Base-by-base conservation (phyloP, 1,139 yeast species). In the Kurtzmaniella quercitrusa region DNA sequence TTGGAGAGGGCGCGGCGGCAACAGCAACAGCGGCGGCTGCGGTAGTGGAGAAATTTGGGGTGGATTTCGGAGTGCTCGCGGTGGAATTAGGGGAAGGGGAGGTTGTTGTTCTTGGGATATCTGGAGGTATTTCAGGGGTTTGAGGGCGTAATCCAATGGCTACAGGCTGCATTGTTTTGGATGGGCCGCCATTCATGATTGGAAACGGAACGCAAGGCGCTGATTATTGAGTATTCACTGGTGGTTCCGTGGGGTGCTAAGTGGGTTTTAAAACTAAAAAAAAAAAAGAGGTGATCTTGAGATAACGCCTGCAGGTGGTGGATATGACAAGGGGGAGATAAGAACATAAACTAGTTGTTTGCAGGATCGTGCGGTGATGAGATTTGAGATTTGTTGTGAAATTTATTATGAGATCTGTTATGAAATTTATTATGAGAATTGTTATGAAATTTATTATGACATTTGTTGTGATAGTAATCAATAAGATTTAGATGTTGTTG, bases 31-130 rank as follows among this genome's bases (percentile, higher is more conserved):
- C 6, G 9, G n/a, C 9, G 36, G 17, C 17, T 12, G n/a, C n/a
- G 30, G 28, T 20, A 30, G 26, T 16, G 23, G 28, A 36, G 30
- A 36, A 21, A 36, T 20, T 20, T 36, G 34, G 34, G 18, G 34
- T 30, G 18, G 34, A 30, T 30, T 30, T 30, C 18, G 34, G 34
- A 16, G 34, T 30, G 34, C 17, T 30, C 18, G 34, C 34, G 4
- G 34, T 3, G 8, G 34, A 14, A 14, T 12, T 30, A 14, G 34
- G 34, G 18, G 34, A 30, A 11, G 16, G 4, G 5, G 34, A 30
- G 18, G 18, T 18, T 9, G 34, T 8, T 30, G 14, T 26, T 11
- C 4, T 16, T 5, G 18, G 18, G 5, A 14, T 12, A 30, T 30
- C 34, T 30, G 4, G 34, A 8, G 18, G 16, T 16, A 30, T 30